Evolutionary conservation across 2,329 filamentous ascomycete genomes (phyloP).

Genomic region (Fusarium guadeloupense): DNA sequence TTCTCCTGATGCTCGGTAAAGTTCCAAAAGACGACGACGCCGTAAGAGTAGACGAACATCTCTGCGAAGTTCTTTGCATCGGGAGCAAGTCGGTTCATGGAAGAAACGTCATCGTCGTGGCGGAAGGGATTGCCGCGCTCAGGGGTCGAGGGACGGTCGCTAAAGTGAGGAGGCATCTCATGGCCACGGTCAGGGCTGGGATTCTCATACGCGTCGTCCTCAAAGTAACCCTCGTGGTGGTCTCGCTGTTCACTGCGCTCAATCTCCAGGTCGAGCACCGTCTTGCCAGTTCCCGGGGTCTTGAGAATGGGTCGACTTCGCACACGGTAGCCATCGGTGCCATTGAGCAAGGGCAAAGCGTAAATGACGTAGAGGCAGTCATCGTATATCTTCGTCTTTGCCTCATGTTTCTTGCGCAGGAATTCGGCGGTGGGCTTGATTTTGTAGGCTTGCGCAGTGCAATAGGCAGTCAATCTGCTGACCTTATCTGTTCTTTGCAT

Average conservation of each 20-base stretch:
- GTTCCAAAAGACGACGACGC: constrained; percentile 98
- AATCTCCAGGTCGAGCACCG: constrained; percentile 92
- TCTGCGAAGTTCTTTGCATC: constrained; percentile 86
- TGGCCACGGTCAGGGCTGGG: constrained; percentile 47
- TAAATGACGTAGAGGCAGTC: constrained; percentile 97
- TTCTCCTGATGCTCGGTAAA: constrained; percentile 97
- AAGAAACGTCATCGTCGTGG: constrained; percentile 56
- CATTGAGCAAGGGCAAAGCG: constrained; percentile 86
- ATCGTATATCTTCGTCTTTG: constrained; percentile 95
- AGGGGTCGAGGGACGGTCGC: constrained; percentile 43
- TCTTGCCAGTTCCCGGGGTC: constrained; percentile 88
- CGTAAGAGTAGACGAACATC: constrained; percentile 97
- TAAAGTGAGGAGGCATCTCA: constrained; percentile 45
- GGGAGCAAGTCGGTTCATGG: constrained; percentile 69
- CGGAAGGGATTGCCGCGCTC: constrained; percentile 44
- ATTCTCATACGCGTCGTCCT: constrained; percentile 69
- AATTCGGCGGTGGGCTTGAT: constrained; percentile 89
- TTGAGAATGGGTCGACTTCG: constrained; percentile 92
- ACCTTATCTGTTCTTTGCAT: constrained; percentile 86
- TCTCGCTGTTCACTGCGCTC: constrained; percentile 90
- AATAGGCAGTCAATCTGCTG: constrained; percentile 92
- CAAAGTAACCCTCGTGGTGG: constrained; percentile 91
- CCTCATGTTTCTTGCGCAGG: constrained; percentile 84
- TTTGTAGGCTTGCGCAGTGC: constrained; percentile 93
- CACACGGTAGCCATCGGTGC: constrained; percentile 85